Evolutionary conservation across 495 filamentous ascomycete genomes (phyloP).

Genomic region (Xylaria castorea): DNA sequence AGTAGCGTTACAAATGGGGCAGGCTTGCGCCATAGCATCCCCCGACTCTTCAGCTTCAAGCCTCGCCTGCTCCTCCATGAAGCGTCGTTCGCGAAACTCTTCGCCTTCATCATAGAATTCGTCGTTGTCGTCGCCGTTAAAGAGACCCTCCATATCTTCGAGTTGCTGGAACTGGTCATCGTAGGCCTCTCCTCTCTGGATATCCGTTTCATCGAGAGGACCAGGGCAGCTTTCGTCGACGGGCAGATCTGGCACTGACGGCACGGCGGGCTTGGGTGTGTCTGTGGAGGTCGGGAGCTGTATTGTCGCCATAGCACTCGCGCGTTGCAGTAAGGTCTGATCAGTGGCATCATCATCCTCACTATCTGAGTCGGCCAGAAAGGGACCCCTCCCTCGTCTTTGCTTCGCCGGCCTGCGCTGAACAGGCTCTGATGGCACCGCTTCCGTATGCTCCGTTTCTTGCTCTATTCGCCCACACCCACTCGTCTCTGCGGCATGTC

Average conservation of each 20-base stretch:
- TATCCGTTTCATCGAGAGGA: slow-evolving; percentile 41
- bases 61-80: slow-evolving; percentile 67
- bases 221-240: slow-evolving; percentile 35
- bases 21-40: slow-evolving; percentile 54
- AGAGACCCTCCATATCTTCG: slow-evolving; percentile 66
- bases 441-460: slow-evolving; percentile 15
- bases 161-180: slow-evolving; percentile 65
- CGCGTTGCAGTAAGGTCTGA: background rate
- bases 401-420: slow-evolving; percentile 18
- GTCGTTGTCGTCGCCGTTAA: slow-evolving; percentile 57
- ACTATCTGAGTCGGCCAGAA: slow-evolving; percentile 72
- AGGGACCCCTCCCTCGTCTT: slow-evolving; percentile 54
- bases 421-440: slow-evolving; percentile 6
- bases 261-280: slow-evolving; percentile 16
- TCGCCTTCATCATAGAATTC: slow-evolving; percentile 61
- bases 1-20: slow-evolving; percentile 77
- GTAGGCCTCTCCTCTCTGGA: slow-evolving; percentile 57
- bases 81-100: slow-evolving; percentile 65
- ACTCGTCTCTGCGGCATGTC: background rate
- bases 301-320: slow-evolving; percentile 10
- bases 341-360: slow-evolving; percentile 55
- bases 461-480: background rate
- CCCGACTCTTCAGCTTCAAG: slow-evolving; percentile 61
- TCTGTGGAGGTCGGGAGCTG: slow-evolving; percentile 14
- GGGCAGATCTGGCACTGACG: slow-evolving; percentile 37